Evolutionary conservation across 148 eudicot species (phyloP), one percentile per base, ranked within the genome.

Genomic region (Silene conica): DNA sequence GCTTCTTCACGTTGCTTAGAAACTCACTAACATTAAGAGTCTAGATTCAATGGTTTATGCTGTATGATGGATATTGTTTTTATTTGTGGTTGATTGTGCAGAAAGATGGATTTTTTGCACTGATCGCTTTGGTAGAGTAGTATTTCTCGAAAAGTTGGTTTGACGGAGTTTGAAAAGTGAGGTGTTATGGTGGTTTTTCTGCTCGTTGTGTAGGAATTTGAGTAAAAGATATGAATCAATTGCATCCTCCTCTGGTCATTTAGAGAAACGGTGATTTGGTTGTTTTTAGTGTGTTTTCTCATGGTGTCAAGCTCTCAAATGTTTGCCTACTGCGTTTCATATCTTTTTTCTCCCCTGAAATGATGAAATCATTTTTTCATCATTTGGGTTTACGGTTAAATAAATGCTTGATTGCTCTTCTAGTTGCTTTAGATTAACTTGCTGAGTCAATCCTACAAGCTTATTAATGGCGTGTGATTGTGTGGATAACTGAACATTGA

Each of bases 191-290:
- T 64, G 66, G 38, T 77, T 20, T 63, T 74, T 57, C 38, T 26
- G 75, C 25, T 75, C 28, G 41, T 66, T 71, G 67, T 68, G 64
- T 70, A 2, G 72, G 56, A 62, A 7, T 67, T 70, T 5, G 62
- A 76, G 74, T 28, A 28, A 38, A 58, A 71, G 31, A 45, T 71
- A 83, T 80, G 83, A 82, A 78, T 80, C 79, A 75, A 74, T 62
- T 83, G 57, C 81, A 77, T 71, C 83, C 81, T 10, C 77, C 85
- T 56, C 50, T 83, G 60, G 80, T 76, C 52, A 72, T 77, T 21
- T 83, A 74, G 56, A 52, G 81, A 74, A 80, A 83, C 8, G 85
- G 85, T 83, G 85, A 83, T 38, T 38, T 80, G 76, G 59, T 11
- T 46, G 56, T 56, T 66, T 69, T 18, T 50, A 46, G 52, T 41